These are phyloP conservation scores for Lolium perenne DNA, from an alignment of 176 grass and related monocot genomes.

Conservation along the genomic window DNA sequence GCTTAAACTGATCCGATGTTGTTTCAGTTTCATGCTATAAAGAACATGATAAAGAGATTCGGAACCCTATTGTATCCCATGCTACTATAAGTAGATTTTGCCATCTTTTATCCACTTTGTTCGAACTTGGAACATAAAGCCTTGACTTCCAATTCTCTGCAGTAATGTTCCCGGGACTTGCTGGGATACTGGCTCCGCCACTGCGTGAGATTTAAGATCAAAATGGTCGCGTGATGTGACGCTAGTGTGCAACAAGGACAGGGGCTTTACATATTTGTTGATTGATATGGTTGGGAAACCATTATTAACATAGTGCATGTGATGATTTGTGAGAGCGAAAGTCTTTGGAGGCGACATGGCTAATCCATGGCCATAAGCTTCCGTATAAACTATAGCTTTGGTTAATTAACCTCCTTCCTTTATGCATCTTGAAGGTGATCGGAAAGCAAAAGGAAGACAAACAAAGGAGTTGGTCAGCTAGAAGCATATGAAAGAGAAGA, in stretches of 20 bases:
- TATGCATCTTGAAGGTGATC: slow-evolving; percentile 3
- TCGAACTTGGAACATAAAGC: neutral
- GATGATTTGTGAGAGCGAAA: slow-evolving; percentile 19
- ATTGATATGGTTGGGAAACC: slow-evolving; percentile 36
- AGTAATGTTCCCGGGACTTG: neutral
- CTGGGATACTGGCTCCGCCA: neutral
- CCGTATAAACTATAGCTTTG: neutral
- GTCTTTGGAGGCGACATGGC: slow-evolving; percentile 32
- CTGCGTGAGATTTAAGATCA: neutral
- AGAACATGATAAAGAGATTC: neutral
- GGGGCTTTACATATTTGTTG: slow-evolving; percentile 11
- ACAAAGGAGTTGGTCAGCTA: slow-evolving; percentile 30
- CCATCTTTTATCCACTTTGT: neutral
- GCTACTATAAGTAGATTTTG: neutral
- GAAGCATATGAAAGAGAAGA: neutral
- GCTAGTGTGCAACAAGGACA: slow-evolving; percentile 40
- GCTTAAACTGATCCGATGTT: neutral
- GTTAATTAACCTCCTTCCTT: neutral
- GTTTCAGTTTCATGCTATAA: neutral
- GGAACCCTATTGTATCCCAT: neutral
- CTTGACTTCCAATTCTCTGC: neutral
- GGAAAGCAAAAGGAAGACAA: neutral
- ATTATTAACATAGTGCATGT: slow-evolving; percentile 27
- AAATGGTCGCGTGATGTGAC: slow-evolving; percentile 40
- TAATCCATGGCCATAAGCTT: slow-evolving; percentile 43